A percentile compares a stretch with the other conserved stretches of the same genome.
These are phyloP conservation scores for Salix koriyanagi DNA, from an alignment of 345 rosid genomes.

Conservation along the genomic window DNA sequence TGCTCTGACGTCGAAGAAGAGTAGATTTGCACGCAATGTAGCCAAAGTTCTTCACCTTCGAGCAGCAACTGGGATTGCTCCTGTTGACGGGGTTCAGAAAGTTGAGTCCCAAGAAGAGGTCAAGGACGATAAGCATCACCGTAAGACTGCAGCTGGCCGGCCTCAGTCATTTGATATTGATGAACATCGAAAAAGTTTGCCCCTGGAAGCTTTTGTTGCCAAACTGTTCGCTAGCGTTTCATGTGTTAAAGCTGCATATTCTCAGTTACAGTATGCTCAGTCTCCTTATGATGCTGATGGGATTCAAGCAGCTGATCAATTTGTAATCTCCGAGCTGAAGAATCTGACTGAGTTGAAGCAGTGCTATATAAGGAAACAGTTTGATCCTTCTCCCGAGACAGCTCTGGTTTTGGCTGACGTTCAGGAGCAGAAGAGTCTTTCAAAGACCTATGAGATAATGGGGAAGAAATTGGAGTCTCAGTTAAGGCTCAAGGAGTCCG, in stretches of 20 bases:
- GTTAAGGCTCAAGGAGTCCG: constrained; percentile 68
- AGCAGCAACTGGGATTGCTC: constrained; percentile 54
- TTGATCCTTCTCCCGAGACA: constrained; percentile 55
- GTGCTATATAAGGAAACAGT: constrained; percentile 66
- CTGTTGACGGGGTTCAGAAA: constrained; percentile 48
- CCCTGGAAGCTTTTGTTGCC: constrained; percentile 67
- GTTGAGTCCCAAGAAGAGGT: constrained; percentile 35
- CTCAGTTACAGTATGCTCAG: constrained; percentile 73
- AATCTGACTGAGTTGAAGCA: constrained; percentile 75
- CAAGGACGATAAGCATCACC: constrained; percentile 29
- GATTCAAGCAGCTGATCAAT: constrained; percentile 63
- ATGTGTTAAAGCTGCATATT: constrained; percentile 66
- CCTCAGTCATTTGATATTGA: constrained; percentile 48
- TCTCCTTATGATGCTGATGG: constrained; percentile 77
- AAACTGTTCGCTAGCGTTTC: constrained; percentile 76
- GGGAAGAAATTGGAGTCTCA: constrained; percentile 76
- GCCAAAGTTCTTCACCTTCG: constrained; percentile 65
- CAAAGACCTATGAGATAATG: constrained; percentile 55
- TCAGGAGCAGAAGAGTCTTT: constrained; percentile 62
- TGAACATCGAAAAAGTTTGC: constrained; percentile 31
- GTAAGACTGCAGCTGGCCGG: constrained; percentile 22
- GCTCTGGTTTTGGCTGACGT: constrained; percentile 58
- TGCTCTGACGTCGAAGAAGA: constrained; percentile 50
- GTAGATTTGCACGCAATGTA: constrained; percentile 57
- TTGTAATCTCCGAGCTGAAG: constrained; percentile 57